Evolutionary conservation across 192 early-diverging fungal species (phyloP).

Genomic region (Nowakowskiella sp.): DNA sequence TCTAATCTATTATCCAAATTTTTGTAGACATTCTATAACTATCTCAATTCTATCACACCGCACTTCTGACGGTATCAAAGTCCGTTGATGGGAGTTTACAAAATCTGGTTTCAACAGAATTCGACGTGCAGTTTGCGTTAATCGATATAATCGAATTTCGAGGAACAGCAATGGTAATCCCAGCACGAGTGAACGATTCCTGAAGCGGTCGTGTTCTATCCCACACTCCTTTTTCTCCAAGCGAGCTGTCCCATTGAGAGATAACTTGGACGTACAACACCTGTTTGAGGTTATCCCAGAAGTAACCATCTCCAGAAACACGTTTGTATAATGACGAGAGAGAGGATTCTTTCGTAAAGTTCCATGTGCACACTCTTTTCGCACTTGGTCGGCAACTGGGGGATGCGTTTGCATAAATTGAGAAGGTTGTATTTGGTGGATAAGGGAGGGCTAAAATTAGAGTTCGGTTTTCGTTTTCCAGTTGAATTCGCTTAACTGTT

Average conservation of each 20-base stretch:
- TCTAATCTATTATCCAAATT: no score
- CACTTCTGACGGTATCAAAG: no score
- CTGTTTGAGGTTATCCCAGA: slow-evolving; percentile 9
- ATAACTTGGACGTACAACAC: slow-evolving; percentile 13
- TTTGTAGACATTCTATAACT: no score
- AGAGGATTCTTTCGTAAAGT: slow-evolving; percentile 9
- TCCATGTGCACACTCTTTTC: slow-evolving; percentile 4
- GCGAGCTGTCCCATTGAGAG: slow-evolving; percentile 1
- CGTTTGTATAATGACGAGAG: background rate
- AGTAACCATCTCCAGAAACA: slow-evolving; percentile 11
- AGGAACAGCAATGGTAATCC: no score
- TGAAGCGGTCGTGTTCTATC: no score
- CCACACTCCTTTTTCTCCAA: slow-evolving; percentile 7
- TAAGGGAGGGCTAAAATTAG: slow-evolving; percentile 13
- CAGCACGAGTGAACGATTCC: no score
- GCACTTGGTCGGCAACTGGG: slow-evolving; percentile 8
- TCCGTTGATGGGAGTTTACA: no score
- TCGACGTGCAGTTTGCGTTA: no score
- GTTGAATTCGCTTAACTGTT: background rate
- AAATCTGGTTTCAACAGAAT: no score
- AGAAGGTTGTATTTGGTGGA: slow-evolving; percentile 14
- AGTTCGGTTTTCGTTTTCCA: background rate
- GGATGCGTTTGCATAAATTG: slow-evolving; percentile 8
- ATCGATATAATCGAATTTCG: no score
- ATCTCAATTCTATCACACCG: no score